Conservation (phyloP, 1,284 basidiomycete species). For the Coriolopsis trogii region DNA sequence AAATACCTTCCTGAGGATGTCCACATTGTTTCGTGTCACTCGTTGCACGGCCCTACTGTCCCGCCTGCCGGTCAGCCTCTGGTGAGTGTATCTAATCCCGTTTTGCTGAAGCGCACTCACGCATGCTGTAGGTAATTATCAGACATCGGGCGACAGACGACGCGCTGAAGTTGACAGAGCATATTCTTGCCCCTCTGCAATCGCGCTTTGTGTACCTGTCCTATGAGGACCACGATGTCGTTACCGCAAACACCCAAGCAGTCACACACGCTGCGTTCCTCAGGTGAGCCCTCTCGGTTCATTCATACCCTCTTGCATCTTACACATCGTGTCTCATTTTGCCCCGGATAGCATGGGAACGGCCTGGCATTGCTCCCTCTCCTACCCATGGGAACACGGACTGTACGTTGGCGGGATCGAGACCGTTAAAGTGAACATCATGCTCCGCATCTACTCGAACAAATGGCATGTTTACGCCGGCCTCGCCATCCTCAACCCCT, state of each 20-base stretch:
- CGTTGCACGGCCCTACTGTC: constrained; percentile 92
- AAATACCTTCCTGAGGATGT: constrained; percentile 85
- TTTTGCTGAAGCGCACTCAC: neutral
- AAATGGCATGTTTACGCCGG: constrained; percentile 99
- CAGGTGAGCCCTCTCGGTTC: constrained; percentile 53
- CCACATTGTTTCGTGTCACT: constrained; percentile 92
- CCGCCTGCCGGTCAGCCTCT: constrained; percentile 92
- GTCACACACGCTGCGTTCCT: constrained; percentile 98
- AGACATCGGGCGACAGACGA: constrained; percentile 82
- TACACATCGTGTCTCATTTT: neutral
- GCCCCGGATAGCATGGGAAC: constrained; percentile 86
- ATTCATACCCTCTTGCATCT: neutral
- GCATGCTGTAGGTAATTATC: constrained; percentile 75
- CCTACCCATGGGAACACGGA: constrained; percentile 95
- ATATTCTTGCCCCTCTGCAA: constrained; percentile 80
- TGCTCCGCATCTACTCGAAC: constrained; percentile 94
- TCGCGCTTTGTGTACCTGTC: constrained; percentile 91
- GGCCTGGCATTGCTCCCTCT: constrained; percentile 81
- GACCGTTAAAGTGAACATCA: constrained; percentile 98
- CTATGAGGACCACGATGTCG: constrained; percentile 95
- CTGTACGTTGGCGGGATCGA: constrained; percentile 98
- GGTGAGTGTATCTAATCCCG: constrained; percentile 49
- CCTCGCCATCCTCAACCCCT: constrained; percentile 94
- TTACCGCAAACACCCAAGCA: constrained; percentile 98
- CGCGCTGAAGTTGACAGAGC: constrained; percentile 80